A percentile compares a stretch with the other conserved stretches of the same genome.
Conservation (phyloP, 2,329 filamentous ascomycete genomes). For the Arthrobotrys iridis region DNA sequence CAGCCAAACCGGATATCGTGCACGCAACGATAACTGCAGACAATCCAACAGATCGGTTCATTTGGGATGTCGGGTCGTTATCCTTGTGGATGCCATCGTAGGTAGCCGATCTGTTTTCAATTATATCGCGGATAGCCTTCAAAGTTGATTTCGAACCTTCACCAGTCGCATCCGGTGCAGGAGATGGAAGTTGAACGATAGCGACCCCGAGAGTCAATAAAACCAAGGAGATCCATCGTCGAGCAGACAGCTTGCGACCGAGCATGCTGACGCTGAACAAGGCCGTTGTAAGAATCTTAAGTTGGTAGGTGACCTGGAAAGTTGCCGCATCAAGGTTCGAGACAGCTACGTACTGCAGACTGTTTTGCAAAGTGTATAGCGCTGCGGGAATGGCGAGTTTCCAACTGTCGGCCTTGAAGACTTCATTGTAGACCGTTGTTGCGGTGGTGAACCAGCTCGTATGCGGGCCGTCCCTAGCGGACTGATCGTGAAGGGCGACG, state of each 20-base stretch:
- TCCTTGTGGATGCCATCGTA: slow-evolving; percentile 68
- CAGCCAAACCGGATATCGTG: slow-evolving; percentile 81
- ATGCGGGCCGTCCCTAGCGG: slow-evolving; percentile 62
- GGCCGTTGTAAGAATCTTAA: slow-evolving; percentile 92
- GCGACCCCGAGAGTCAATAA: slow-evolving; percentile 83
- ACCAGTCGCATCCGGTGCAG: slow-evolving; percentile 64
- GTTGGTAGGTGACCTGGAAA: slow-evolving; percentile 91
- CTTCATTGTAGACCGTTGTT: slow-evolving; percentile 77
- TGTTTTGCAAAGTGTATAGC: slow-evolving; percentile 90
- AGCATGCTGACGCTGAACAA: slow-evolving; percentile 85
- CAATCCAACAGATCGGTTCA: slow-evolving; percentile 83
- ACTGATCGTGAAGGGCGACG: slow-evolving; percentile 80
- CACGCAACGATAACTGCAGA: slow-evolving; percentile 81
- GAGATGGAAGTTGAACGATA: slow-evolving; percentile 80
- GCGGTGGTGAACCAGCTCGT: slow-evolving; percentile 83
- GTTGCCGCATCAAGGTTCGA: slow-evolving; percentile 91
- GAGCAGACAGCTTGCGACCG: slow-evolving; percentile 73
- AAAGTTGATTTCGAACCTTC: slow-evolving; percentile 76
- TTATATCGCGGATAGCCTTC: slow-evolving; percentile 79
- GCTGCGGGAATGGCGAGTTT: slow-evolving; percentile 89
- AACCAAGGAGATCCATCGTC: slow-evolving; percentile 82
- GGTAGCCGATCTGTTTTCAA: slow-evolving; percentile 62
- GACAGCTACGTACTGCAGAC: slow-evolving; percentile 90
- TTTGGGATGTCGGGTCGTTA: slow-evolving; percentile 65
- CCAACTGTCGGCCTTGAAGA: slow-evolving; percentile 93